Conservation (phyloP, 106 monocot genomes). For the Agapanthus africanus region DNA sequence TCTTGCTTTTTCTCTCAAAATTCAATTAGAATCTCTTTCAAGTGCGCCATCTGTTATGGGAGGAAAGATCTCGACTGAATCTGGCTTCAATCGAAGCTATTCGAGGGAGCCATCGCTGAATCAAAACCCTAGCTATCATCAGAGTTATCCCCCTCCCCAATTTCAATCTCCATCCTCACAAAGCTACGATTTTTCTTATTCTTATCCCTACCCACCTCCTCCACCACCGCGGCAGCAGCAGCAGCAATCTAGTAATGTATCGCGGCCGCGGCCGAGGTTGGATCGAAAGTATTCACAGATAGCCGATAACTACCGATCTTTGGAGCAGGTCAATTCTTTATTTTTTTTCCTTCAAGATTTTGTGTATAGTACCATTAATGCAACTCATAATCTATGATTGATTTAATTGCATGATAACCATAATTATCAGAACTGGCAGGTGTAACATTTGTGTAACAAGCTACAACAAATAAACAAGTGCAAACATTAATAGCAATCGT, state of each 20-base stretch:
- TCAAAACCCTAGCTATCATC: background rate
- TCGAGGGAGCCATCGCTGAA: background rate
- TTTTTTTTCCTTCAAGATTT: background rate
- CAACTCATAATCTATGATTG: background rate
- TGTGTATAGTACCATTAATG: background rate
- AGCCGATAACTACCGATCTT: slow-evolving; percentile 62
- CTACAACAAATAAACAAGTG: too few relatives aligned
- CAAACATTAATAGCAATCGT: too few relatives aligned
- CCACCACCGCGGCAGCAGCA: background rate
- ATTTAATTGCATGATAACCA: background rate
- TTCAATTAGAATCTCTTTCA: too few relatives aligned
- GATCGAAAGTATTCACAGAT: slow-evolving; percentile 72
- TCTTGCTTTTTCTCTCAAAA: too few relatives aligned
- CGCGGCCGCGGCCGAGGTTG: slow-evolving; percentile 19
- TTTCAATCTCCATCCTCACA: background rate
- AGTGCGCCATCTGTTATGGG: too few relatives aligned
- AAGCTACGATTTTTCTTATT: background rate
- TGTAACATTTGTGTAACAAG: too few relatives aligned
- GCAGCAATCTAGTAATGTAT: background rate
- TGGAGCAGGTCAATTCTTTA: slow-evolving; percentile 43
- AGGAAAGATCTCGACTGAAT: background rate
- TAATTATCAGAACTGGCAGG: background rate
- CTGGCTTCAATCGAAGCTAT: background rate
- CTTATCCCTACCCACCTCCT: slow-evolving; percentile 3
- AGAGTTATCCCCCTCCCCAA: background rate